phyloP scores from a whole-genome alignment of 257 asterid genomes.

The Galeopsis tetrahit region DNA sequence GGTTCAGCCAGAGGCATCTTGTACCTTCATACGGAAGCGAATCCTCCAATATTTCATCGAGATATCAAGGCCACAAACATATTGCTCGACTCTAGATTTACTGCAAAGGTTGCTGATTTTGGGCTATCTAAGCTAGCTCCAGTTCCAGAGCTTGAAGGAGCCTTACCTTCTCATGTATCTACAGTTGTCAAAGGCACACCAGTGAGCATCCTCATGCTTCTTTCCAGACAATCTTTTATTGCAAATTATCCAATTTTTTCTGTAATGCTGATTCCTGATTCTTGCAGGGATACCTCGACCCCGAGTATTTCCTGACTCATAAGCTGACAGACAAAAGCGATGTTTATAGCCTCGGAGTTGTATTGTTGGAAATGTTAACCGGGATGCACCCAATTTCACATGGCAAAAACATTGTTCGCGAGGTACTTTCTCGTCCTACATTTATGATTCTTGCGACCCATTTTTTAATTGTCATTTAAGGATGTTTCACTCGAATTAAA shows the following conservation, averaged over 20 bases:
- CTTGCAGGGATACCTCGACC: constrained; percentile 95
- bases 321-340: constrained; percentile 96
- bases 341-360: constrained; percentile 96
- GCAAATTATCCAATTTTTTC: background rate
- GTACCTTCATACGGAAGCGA: constrained; percentile 94
- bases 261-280: background rate
- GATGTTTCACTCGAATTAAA: too few species aligned
- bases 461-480: too few species aligned
- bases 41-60: constrained; percentile 99
- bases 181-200: constrained; percentile 99
- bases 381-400: constrained; percentile 96
- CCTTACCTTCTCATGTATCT: constrained; percentile 73
- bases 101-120: constrained; percentile 93
- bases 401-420: constrained; percentile 97
- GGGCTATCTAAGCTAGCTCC: constrained; percentile 96
- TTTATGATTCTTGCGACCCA: background rate
- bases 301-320: constrained; percentile 91
- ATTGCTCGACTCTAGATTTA: constrained; percentile 69
- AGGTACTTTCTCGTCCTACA: constrained; percentile 52
- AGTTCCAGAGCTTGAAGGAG: constrained; percentile 82
- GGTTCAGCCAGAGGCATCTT: constrained; percentile 92
- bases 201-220: constrained; percentile 46
- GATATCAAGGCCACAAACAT: constrained; percentile 96
- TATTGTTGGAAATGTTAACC: constrained; percentile 84
- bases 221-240: background rate